Base-by-base conservation (phyloP, 108 stramenopile species). In the Aurantiochytrium sp. region DNA sequence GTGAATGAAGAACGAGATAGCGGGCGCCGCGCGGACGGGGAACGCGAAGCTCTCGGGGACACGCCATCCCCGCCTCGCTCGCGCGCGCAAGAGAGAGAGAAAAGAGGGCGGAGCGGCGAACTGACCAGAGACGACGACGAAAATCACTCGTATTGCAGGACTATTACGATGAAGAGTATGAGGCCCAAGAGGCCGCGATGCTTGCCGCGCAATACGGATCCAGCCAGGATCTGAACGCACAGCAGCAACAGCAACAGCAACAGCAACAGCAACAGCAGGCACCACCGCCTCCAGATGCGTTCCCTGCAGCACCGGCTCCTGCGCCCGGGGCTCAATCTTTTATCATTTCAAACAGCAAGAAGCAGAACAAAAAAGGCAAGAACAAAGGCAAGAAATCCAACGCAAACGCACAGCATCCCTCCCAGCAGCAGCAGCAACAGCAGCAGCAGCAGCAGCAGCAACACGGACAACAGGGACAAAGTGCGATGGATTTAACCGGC, bases 281-380 rank as follows among this genome's bases (percentile, higher is more conserved):
- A 91, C 95, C 96, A 88, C 94, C 95, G 90, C 95, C 96, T 44
- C 92, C 96, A 35, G 35, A 35, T 35, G 35, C 35, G 2, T 35
- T 35, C 35, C 35, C 35, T 35, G 35, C 35, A 35, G 35, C 35
- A 35, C 64, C 64, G 8, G 64, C 64, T 8, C 64, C 64, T 8
- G 64, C 18, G n/a, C 96, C 96, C 94, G 87, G n/a, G 12, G 87
- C 55, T 8, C 25, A 23, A 58, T 14, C 87, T 28, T 58, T 58
- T 23, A 21, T 58, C n/a, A 23, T 23, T n/a, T 3, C 23, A 23
- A 58, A 43, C n/a, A 35, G 35, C 35, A 58, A 87, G 53, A 23
- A 57, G 53, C 87, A 87, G 53, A 96, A 96, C 93, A 96, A 97
- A 91, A 97, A 97, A 88, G 96, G 96, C 72, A 97, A 97, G 92